Base-by-base conservation (phyloP, 2,329 filamentous ascomycete species). In the Claviceps capensis region DNA sequence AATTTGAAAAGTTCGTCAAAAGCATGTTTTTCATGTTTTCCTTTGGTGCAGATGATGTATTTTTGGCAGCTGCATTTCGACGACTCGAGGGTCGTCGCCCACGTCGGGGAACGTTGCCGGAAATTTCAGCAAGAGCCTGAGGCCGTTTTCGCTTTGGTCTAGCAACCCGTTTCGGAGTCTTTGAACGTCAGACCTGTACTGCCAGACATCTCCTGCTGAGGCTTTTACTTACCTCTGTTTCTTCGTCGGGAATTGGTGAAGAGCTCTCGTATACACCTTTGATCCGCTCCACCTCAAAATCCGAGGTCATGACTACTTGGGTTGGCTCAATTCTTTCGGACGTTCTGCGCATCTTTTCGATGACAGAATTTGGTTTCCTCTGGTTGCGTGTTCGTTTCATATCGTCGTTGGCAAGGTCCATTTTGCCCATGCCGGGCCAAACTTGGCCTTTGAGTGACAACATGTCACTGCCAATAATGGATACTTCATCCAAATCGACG, bases 361-460 rank as follows among this genome's bases (percentile, higher is more conserved):
- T 69, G n/a, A 88, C 81, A 1, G 80, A 82, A n/a, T 72, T 75
- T 51, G 83, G 79, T 65, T 91, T 91, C 60, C 84, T 81, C 66
- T 91, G 86, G 62, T 90, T 90, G 49, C 86, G 75, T 68, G 81
- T 86, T 46, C 82, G 77, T 59, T 81, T 83, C 74, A 86, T 84
- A 55, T 84, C 79, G 16, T 81, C 76, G 4, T 83, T 86, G 4
- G 86, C 86, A 50, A 86, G 81, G 65, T 91, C 86, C 62, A 90
- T 89, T n/a, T 88, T 75, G 50, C 79, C 78, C 86, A 90, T 90
- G 17, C 86, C 86, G 2, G 83, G 82, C 75, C 82, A 88, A 47
- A 80, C 71, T n/a, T 83, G 71, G 2, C 86, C 86, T 64, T 90
- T 90, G 50, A 89, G 73, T 11, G 65, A 62, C 55, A 70, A 55